A percentile compares a stretch with the other conserved stretches of the same genome.
These are phyloP conservation scores for Vigna radiata DNA, from an alignment of 306 rosid genomes.

Conservation along the genomic window DNA sequence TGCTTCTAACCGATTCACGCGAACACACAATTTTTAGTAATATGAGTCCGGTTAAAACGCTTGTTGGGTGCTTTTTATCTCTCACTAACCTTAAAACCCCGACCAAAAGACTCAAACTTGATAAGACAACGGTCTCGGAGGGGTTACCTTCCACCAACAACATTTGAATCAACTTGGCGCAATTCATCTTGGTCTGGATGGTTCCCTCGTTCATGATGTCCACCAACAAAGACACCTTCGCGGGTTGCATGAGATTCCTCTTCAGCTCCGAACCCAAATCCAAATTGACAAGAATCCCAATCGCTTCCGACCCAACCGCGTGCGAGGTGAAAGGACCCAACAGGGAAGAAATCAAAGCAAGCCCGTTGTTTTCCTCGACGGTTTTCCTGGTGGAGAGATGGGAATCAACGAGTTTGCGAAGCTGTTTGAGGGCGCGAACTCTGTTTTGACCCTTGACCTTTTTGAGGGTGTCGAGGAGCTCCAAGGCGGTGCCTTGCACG, in stretches of 20 bases:
- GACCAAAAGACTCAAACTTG: constrained; percentile 75
- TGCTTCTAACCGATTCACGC: constrained; percentile 54
- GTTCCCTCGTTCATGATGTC: constrained; percentile 88
- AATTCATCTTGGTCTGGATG: constrained; percentile 76
- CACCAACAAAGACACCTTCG: constrained; percentile 72
- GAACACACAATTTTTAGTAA: constrained; percentile 60
- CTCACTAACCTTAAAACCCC: constrained; percentile 72
- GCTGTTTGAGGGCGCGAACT: constrained; percentile 69
- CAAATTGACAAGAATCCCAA: constrained; percentile 75
- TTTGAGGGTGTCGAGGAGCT: constrained; percentile 62
- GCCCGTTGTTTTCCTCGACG: constrained; percentile 56
- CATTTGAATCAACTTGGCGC: constrained; percentile 64
- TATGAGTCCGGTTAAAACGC: constrained; percentile 64
- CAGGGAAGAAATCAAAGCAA: constrained; percentile 56
- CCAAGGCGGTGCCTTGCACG: constrained; percentile 66
- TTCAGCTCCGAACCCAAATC: constrained; percentile 55
- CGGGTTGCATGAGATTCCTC: constrained; percentile 61
- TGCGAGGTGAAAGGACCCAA: constrained; percentile 85
- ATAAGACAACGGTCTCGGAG: constrained; percentile 43
- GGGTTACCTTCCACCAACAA: constrained; percentile 57
- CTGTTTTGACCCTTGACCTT: constrained; percentile 80
- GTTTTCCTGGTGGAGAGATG: constrained; percentile 55
- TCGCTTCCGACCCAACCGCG: constrained; percentile 77
- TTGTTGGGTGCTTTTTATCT: constrained; percentile 67
- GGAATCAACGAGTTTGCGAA: constrained; percentile 53